Evolutionary conservation across 1,139 yeast species (phyloP).

Genomic region (Candida buenavistaensis): DNA sequence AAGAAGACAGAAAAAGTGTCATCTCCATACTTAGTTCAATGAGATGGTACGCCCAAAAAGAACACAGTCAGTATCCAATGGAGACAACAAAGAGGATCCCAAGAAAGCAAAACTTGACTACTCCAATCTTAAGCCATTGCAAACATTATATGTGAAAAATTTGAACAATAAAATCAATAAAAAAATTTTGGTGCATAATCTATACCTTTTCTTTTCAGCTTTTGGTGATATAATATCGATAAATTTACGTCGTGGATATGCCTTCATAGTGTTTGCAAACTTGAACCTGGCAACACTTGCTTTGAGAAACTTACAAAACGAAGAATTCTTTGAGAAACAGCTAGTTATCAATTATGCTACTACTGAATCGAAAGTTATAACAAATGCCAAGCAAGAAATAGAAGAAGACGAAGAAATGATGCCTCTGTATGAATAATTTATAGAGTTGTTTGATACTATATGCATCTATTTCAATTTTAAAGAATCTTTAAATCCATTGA

Average conservation of each 20-base stretch:
- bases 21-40: no score
- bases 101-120: conserved; percentile 14
- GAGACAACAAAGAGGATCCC: conserved; percentile 2
- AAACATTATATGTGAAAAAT: conserved; percentile 66
- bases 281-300: conserved; percentile 56
- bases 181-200: conserved; percentile 46
- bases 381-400: conserved; percentile 8
- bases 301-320: conserved; percentile 46
- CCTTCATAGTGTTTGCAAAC: conserved; percentile 61
- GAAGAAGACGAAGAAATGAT: conserved; percentile 12
- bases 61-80: neutral
- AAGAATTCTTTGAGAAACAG: conserved; percentile 55
- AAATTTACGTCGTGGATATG: conserved; percentile 67
- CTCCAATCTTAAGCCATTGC: conserved; percentile 18
- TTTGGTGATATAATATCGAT: conserved; percentile 70
- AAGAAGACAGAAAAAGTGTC: no score
- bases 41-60: neutral
- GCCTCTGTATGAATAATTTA: conserved; percentile 13
- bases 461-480: conserved; percentile 15
- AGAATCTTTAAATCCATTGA: conserved; percentile 63
- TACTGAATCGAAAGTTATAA: conserved; percentile 30
- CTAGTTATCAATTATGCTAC: conserved; percentile 51
- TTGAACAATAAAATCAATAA: conserved; percentile 61
- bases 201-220: conserved; percentile 63
- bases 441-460: no score